Conservation (phyloP, 176 grass and related monocot genomes). For the Carex littledalei region DNA sequence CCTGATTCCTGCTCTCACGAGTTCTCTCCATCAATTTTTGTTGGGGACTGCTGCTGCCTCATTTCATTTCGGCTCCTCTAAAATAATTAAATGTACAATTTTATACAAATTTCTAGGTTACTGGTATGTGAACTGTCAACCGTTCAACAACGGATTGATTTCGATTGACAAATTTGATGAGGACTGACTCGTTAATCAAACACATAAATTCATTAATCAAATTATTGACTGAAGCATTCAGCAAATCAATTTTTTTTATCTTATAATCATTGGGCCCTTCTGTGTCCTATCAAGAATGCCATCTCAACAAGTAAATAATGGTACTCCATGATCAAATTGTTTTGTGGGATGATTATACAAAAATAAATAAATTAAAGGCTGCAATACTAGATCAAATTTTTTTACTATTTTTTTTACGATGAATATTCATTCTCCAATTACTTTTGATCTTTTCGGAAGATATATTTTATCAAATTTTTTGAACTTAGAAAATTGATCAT, state of each 20-base stretch:
- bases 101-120: not conserved
- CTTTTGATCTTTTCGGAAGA: no score
- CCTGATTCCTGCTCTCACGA: not conserved
- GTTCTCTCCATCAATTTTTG: slow-evolving; percentile 1
- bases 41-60: not conserved
- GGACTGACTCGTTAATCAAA: no score
- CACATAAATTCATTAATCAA: not conserved
- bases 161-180: no score
- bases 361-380: not conserved
- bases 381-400: not conserved
- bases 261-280: not conserved
- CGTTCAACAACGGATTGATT: no score
- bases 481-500: no score
- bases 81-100: not conserved
- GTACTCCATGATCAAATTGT: not conserved
- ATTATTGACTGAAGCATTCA: not conserved
- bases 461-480: no score
- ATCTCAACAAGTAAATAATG: not conserved
- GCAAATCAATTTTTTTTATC: not conserved
- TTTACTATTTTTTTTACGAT: no score
- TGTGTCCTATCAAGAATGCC: not conserved
- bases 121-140: no score
- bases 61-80: not conserved
- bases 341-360: not conserved
- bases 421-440: no score